Evolutionary conservation across 768 basidiomycete species (phyloP).

Genomic region (Candolleomyces aberdarensis): DNA sequence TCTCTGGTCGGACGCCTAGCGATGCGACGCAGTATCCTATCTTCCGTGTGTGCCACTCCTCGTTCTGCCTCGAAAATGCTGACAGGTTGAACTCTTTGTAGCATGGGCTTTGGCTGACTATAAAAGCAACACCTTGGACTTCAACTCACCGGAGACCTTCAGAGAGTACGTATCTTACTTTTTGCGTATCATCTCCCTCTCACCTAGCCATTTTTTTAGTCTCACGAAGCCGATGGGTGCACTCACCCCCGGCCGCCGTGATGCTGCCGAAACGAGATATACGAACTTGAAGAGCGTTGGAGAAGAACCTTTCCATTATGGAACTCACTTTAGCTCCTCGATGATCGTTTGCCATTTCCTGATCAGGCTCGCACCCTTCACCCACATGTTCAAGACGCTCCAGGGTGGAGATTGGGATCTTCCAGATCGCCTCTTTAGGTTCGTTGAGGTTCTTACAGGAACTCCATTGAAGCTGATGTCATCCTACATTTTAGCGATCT

Average conservation of each 20-base stretch:
- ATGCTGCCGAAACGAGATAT: slow-evolving; percentile 76
- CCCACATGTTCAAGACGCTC: slow-evolving; percentile 92
- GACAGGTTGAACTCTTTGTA: slow-evolving; percentile 21
- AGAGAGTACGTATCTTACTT: slow-evolving; percentile 57
- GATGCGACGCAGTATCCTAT: slow-evolving; percentile 95
- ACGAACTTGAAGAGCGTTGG: slow-evolving; percentile 70
- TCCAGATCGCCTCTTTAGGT: slow-evolving; percentile 84
- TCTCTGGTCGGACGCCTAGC: slow-evolving; percentile 89
- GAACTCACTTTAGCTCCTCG: slow-evolving; percentile 94
- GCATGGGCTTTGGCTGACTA: slow-evolving; percentile 93
- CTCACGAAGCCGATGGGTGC: slow-evolving; percentile 90
- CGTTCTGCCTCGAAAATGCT: not conserved
- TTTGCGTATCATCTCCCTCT: not conserved
- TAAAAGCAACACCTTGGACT: slow-evolving; percentile 62
- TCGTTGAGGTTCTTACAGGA: not conserved
- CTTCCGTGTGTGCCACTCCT: slow-evolving; percentile 55
- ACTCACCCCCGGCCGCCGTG: slow-evolving; percentile 66
- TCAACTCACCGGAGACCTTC: slow-evolving; percentile 58
- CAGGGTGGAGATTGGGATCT: slow-evolving; percentile 96
- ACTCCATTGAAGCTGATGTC: not conserved
- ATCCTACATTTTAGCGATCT: slow-evolving; percentile 51
- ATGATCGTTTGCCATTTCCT: slow-evolving; percentile 97
- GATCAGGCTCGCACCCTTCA: slow-evolving; percentile 86
- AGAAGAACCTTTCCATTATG: slow-evolving; percentile 89
- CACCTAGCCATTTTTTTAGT: slow-evolving; percentile 32